Evolutionary conservation across 2,329 filamentous ascomycete genomes (phyloP), one percentile per base, ranked within the genome.

Genomic region (Canariomyces notabilis): DNA sequence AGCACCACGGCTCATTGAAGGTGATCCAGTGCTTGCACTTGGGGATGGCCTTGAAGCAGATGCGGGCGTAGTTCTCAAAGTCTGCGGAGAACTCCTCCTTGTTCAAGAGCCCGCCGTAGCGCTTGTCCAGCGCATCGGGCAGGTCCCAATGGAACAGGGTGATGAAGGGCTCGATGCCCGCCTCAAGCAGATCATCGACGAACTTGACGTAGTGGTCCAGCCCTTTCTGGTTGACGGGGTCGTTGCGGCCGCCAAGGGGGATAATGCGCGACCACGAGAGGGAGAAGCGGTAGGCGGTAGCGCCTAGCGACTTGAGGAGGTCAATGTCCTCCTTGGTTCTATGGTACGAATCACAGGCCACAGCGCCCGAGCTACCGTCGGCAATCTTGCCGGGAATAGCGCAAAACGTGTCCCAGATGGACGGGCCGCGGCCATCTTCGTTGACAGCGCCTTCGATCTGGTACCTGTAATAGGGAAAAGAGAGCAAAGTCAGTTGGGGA

Each of bases 371-470:
- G 57, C 76, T 82, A 48, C 80, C 83, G 59, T 87, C 85, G 46
- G 87, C 87, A 59, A 93, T 89, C 69, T 93, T 94, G 59, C 87
- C 87, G 6, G 85, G 82, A 44, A 80, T 83, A 52, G 78, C 78
- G 68, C 85, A 90, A 71, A 94, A 94, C n/a, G 79, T 83, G 68
- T 95, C 89, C 89, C 89, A 94, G 65, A 94, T 93, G 51, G 85
- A 88, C 44, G 87, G 82, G 18, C 79, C 85, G 54, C 88, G 85
- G 54, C 88, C 89, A 62, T 91, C 88, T 61, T 83, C 78, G 38
- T 84, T 72, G 32, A 76, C 73, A 38, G 81, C 82, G 48, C 89
- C 89, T 72, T 95, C 89, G 57, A 95, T 86, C 65, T 95, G 88
- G 72, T 93, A 94, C 63, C 88, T 93, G 61, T 5, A 51, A 29